These are phyloP conservation scores for Dendrobium officinale DNA, from an alignment of 106 monocot genomes.

Conservation along the genomic window DNA sequence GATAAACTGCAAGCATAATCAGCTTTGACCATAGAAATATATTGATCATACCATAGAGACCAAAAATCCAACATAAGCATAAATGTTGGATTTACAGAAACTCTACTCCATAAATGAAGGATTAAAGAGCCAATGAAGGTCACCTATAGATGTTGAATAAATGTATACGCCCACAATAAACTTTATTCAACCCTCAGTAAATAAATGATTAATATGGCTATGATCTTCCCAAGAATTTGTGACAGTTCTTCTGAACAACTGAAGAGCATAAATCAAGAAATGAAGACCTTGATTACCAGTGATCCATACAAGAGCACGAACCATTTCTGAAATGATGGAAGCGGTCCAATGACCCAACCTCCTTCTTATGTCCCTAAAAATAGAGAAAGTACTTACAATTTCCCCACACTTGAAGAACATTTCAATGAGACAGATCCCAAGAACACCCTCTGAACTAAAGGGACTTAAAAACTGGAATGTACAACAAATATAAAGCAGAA, in stretches of 20 bases:
- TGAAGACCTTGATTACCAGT: neutral
- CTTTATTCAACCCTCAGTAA: neutral
- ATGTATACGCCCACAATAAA: no score
- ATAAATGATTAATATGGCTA: neutral
- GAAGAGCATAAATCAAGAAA: neutral
- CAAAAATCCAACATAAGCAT: no score
- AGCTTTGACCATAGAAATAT: no score
- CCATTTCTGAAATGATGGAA: constrained; percentile 2
- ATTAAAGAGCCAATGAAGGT: no score
- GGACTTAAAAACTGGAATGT: no score
- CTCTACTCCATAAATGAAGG: no score
- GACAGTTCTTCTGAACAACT: neutral
- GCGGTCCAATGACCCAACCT: constrained; percentile 24
- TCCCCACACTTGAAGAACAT: constrained; percentile 22
- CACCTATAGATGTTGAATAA: no score
- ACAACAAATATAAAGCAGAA: no score
- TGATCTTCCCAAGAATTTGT: neutral
- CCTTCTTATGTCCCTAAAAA: constrained; percentile 8
- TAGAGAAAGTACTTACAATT: constrained; percentile 12
- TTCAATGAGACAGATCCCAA: constrained; percentile 17
- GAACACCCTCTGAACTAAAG: neutral
- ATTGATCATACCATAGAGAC: no score
- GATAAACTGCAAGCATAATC: no score
- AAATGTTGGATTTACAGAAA: no score
- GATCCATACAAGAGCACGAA: neutral